Evolutionary conservation across 805 yeast genomes (phyloP), one percentile per base, ranked within the genome.

Genomic region (Hanseniaspora mollemarum): DNA sequence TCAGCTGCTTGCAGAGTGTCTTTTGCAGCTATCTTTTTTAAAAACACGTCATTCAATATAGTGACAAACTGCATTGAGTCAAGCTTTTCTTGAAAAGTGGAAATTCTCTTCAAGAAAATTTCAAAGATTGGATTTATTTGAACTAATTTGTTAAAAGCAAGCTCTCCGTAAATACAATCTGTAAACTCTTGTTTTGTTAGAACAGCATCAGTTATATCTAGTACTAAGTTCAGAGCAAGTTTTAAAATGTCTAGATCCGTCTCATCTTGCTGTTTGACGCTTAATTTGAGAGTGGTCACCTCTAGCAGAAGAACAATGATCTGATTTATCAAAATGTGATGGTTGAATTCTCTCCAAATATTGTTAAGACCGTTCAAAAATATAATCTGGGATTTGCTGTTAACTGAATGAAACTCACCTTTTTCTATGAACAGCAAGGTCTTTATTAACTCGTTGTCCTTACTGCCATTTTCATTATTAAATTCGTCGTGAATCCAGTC

Each of bases 371-470:
- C 56, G 32, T 54, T 55, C 29, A 57, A 52, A 29, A 57, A 42
- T 1, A 55, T 55, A 8, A 40, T 18, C 19, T 48, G 51, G 18
- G 25, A 21, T 7, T 48, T 54, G 19, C 52, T 43, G 1, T 55
- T 55, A 16, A 65, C 37, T 3, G 51, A 41, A 13, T 59, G 58
- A 12, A 81, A 80, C 58, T 75, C 73, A 10, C 87, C 71, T 52
- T 76, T 70, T 57, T 86, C 94, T 53, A 78, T 76, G 62, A 90
- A 92, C 0, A 94, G 13, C 21, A 48, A 18, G 3, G 51, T 48
- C 21, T 48, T 48, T 28, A 48, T 48, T 18, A 67, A 69, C 36
- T 63, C 56, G 12, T 58, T 26, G 39, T 58, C 60, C 44, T 64
- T 55, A 16, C 51, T 52, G 25, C 42, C 32, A 29, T 52, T 45